Evolutionary conservation across 2,329 filamentous ascomycete genomes (phyloP).

Genomic region (Xylaria sp.): DNA sequence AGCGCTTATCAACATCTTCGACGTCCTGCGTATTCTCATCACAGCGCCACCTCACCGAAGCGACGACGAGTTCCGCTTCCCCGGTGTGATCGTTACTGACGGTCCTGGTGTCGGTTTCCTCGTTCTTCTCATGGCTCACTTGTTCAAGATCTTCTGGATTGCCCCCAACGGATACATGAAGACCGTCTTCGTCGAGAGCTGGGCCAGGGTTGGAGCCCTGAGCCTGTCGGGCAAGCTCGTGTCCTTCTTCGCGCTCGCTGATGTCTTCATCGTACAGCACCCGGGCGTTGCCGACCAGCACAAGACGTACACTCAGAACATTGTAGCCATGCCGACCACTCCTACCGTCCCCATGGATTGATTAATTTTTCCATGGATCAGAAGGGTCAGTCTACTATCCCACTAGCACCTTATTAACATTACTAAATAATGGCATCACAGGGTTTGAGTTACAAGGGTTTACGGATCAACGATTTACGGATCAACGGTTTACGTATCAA

Average conservation of each 20-base stretch:
- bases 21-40: conserved; percentile 60
- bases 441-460: not conserved
- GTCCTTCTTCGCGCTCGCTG: conserved; percentile 63
- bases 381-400: not conserved
- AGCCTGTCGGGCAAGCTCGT: conserved; percentile 85
- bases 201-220: conserved; percentile 80
- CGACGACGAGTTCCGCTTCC: conserved; percentile 51
- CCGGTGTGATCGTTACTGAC: conserved; percentile 81
- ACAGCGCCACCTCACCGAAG: conserved; percentile 30
- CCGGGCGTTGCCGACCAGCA: conserved; percentile 53
- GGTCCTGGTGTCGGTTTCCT: conserved; percentile 88
- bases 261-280: conserved; percentile 85
- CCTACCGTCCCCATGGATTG: not conserved
- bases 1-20: conserved; percentile 65
- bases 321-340: conserved; percentile 13
- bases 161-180: conserved; percentile 61
- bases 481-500: too few relatives aligned
- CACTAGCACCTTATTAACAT: not conserved
- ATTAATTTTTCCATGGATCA: not conserved
- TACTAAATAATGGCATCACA: not conserved
- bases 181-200: conserved; percentile 88
- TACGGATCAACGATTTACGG: too few relatives aligned
- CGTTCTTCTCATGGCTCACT: conserved; percentile 56
- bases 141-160: conserved; percentile 50
- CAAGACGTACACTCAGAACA: conserved; percentile 4